A percentile compares a stretch with the other conserved stretches of the same genome.
phyloP scores from a whole-genome alignment of 1,284 basidiomycete species.

The Tilletiaria anomala region DNA sequence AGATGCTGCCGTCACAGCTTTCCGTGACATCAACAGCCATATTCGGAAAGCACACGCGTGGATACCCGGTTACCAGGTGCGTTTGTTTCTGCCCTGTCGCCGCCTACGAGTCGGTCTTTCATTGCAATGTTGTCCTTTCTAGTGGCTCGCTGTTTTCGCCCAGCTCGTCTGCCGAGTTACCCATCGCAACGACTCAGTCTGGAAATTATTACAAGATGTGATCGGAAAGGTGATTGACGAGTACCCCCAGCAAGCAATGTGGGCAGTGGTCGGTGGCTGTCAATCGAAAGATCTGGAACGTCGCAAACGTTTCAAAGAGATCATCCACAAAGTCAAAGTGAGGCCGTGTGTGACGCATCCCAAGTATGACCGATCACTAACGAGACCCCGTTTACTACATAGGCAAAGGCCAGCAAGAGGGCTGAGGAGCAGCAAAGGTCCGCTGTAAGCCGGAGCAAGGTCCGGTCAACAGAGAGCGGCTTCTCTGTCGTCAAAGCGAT shows the following conservation, averaged over 20 bases:
- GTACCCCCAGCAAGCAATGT: constrained; percentile 82
- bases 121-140: constrained; percentile 41
- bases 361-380: too few species aligned
- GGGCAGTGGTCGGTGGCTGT: constrained; percentile 78
- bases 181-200: constrained; percentile 59
- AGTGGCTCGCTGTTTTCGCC: constrained; percentile 86
- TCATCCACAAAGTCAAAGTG: constrained; percentile 58
- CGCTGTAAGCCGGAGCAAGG: too few species aligned
- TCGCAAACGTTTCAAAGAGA: constrained; percentile 50
- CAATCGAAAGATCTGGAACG: constrained; percentile 65
- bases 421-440: neutral
- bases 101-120: too few species aligned
- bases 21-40: constrained; percentile 38
- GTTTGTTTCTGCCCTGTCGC: neutral
- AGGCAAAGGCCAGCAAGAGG: constrained; percentile 8
- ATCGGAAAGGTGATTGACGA: constrained; percentile 60
- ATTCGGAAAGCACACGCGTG: constrained; percentile 54
- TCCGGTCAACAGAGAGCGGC: too few species aligned
- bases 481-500: constrained; percentile 16
- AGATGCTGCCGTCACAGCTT: constrained; percentile 4
- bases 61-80: constrained; percentile 45
- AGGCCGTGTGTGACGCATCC: too few species aligned
- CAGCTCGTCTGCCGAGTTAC: constrained; percentile 91
- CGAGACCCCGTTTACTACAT: too few species aligned
- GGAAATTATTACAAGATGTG: constrained; percentile 53